Conservation (phyloP, 495 filamentous ascomycete species). For the Penicillium arizonense region DNA sequence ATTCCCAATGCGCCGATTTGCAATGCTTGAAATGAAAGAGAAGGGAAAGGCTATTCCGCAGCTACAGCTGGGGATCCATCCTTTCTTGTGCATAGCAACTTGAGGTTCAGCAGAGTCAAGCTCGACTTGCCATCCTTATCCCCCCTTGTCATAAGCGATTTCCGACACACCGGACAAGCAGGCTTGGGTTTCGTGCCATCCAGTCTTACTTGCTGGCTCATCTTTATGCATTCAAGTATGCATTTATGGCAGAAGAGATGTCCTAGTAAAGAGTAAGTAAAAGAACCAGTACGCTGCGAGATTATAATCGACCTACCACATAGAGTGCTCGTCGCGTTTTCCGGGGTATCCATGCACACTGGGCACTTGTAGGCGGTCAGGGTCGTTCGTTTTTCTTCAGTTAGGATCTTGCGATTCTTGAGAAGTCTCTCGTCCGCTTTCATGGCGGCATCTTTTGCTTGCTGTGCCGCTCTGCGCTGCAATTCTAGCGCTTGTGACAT, state of each 20-base stretch:
- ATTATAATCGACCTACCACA: conserved; percentile 63
- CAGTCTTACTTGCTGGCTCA: conserved; percentile 44
- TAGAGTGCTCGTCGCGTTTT: conserved; percentile 70
- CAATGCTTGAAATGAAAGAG: conserved; percentile 1
- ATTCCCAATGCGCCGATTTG: conserved; percentile 1
- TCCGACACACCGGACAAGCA: conserved; percentile 49
- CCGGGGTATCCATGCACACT: conserved; percentile 81
- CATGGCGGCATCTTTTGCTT: no score
- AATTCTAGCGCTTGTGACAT: no score
- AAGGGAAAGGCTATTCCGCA: neutral
- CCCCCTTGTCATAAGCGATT: conserved; percentile 28
- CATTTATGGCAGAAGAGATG: conserved; percentile 86
- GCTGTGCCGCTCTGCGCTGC: neutral
- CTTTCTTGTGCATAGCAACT: conserved; percentile 48
- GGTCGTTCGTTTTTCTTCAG: conserved; percentile 35
- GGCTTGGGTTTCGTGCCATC: conserved; percentile 27
- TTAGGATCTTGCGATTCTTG: no score
- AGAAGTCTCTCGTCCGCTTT: no score
- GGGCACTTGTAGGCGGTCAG: conserved; percentile 66
- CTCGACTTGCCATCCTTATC: conserved; percentile 34
- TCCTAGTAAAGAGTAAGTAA: conserved; percentile 45
- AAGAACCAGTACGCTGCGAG: neutral
- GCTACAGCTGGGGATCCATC: neutral
- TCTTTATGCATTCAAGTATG: conserved; percentile 70
- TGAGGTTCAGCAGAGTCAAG: conserved; percentile 58